A percentile compares a stretch with the other conserved stretches of the same genome.
Evolutionary conservation across 1,139 yeast genomes (phyloP).

Genomic region (Geotrichum aggregatum): DNA sequence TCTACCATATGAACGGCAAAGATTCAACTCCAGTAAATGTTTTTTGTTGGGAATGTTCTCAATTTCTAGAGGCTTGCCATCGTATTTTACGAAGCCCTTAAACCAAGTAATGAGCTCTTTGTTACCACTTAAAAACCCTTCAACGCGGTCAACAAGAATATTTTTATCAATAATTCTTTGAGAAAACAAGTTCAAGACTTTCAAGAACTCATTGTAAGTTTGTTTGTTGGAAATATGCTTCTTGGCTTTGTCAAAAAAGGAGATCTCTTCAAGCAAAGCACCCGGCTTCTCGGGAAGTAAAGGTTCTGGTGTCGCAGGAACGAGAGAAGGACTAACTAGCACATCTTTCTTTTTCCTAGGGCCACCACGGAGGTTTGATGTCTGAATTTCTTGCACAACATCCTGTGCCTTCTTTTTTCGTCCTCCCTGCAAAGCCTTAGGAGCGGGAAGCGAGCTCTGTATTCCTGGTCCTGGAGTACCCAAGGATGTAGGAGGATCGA

Average conservation of each 20-base stretch:
- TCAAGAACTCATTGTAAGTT: conserved; percentile 84
- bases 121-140: conserved; percentile 75
- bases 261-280: conserved; percentile 73
- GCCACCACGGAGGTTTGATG: conserved; percentile 39
- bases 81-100: conserved; percentile 84
- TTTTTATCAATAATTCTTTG: conserved; percentile 84
- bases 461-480: background rate
- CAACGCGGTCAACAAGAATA: conserved; percentile 78
- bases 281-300: conserved; percentile 39
- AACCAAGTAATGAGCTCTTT: conserved; percentile 86
- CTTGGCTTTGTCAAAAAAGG: conserved; percentile 88
- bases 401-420: conserved; percentile 23
- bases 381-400: conserved; percentile 36
- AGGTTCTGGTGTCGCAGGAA: conserved; percentile 86
- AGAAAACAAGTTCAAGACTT: conserved; percentile 77
- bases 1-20: conserved; percentile 80
- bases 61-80: conserved; percentile 54
- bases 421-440: background rate
- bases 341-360: conserved; percentile 12
- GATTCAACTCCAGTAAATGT: conserved; percentile 80
- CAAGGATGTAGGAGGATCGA: conserved; percentile 61
- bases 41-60: conserved; percentile 86
- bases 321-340: conserved; percentile 56
- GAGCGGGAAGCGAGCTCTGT: background rate
- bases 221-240: conserved; percentile 86